These are phyloP conservation scores for Ceratobasidium sp. DNA, from an alignment of 1,284 basidiomycete species.

Conservation along the genomic window DNA sequence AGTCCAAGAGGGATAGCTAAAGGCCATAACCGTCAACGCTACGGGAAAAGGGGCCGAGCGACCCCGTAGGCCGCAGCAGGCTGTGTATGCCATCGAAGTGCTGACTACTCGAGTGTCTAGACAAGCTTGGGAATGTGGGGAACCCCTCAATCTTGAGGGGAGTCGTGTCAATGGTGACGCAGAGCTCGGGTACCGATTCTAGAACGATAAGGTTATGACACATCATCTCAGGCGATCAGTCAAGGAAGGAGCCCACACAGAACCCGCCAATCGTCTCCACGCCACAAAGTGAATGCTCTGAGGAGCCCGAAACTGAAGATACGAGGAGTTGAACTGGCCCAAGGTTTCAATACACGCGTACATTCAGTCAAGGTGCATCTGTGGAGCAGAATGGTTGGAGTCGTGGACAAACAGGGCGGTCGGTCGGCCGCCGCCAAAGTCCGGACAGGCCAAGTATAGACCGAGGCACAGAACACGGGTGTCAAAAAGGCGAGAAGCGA, in stretches of 20 bases:
- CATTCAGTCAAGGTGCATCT: neutral
- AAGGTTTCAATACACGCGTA: neutral
- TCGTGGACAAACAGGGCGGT: neutral
- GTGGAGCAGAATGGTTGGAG: neutral
- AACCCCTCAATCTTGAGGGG: neutral
- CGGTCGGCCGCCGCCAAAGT: slow-evolving; percentile 2
- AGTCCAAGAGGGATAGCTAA: neutral
- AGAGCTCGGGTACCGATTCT: slow-evolving; percentile 7
- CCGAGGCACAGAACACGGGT: slow-evolving; percentile 17
- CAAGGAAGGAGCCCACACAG: slow-evolving; percentile 25
- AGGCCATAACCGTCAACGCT: neutral
- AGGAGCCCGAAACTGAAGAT: neutral
- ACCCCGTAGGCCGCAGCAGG: neutral
- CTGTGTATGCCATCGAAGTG: neutral
- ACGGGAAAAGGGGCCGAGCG: neutral
- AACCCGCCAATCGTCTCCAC: slow-evolving; percentile 1
- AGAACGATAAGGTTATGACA: slow-evolving; percentile 21
- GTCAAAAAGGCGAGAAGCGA: slow-evolving; percentile 24
- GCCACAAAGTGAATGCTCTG: neutral
- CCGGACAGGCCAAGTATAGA: neutral
- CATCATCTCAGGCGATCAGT: slow-evolving; percentile 21
- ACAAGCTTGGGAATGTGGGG: slow-evolving; percentile 1
- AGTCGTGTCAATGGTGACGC: slow-evolving; percentile 8
- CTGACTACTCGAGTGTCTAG: slow-evolving; percentile 3
- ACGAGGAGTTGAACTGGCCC: neutral